These are phyloP conservation scores for Ceratorhiza oryzae-sativae DNA, from an alignment of 1,284 basidiomycete species.

Conservation along the genomic window DNA sequence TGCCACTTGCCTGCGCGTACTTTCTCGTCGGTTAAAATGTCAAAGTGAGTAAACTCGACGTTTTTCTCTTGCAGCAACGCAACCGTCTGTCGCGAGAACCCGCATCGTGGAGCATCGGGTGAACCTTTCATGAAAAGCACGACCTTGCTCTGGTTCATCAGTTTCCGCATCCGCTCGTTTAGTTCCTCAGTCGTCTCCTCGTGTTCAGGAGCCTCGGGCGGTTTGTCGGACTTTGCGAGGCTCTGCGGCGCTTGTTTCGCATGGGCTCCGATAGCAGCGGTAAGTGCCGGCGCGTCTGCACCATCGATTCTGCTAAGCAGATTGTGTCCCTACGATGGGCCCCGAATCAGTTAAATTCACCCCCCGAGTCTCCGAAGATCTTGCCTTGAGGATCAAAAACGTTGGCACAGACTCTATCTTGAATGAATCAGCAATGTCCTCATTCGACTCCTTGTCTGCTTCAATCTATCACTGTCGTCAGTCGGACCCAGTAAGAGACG, in stretches of 20 bases:
- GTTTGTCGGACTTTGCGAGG: conserved; percentile 53
- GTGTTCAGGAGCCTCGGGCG: conserved; percentile 49
- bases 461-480: conserved; percentile 68
- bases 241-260: conserved; percentile 53
- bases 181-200: conserved; percentile 74
- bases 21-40: conserved; percentile 74
- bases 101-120: conserved; percentile 86
- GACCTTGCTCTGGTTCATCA: conserved; percentile 74
- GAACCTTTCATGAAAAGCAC: conserved; percentile 98
- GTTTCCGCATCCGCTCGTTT: conserved; percentile 62
- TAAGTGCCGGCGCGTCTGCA: conserved; percentile 78
- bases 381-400: conserved; percentile 82
- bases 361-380: conserved; percentile 45
- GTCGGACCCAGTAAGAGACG: not conserved
- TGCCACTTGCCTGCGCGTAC: conserved; percentile 63
- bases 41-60: conserved; percentile 73
- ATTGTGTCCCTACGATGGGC: conserved; percentile 76
- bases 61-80: conserved; percentile 66
- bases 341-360: conserved; percentile 6
- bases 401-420: conserved; percentile 91
- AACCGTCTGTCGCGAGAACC: conserved; percentile 76
- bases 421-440: conserved; percentile 93
- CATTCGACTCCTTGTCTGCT: conserved; percentile 76
- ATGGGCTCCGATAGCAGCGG: conserved; percentile 69
- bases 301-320: conserved; percentile 84